Evolutionary conservation across 23 red algal species (phyloP).

Genomic region (Gracilariopsis chorda): DNA sequence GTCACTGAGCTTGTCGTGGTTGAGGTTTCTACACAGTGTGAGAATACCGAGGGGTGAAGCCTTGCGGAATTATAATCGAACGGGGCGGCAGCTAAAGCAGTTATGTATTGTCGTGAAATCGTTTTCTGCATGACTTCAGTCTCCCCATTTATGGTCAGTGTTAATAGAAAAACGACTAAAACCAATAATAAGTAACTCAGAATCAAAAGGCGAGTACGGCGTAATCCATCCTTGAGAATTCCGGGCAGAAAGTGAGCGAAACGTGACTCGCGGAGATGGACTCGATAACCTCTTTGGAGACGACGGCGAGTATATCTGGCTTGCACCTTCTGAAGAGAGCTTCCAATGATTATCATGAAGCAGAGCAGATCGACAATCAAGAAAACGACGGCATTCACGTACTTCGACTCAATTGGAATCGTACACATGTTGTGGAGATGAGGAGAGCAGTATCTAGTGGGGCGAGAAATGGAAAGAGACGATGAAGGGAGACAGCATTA

Average conservation of each 20-base stretch:
- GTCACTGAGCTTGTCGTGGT: neutral
- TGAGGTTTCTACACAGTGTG: neutral
- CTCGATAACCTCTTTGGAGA: neutral
- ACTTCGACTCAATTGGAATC: neutral
- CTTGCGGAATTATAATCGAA: neutral
- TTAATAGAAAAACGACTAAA: neutral
- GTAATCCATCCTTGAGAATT: neutral
- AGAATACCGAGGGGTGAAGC: neutral
- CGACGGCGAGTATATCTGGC: neutral
- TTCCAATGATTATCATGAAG: neutral
- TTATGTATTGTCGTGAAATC: neutral
- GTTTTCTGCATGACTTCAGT: neutral
- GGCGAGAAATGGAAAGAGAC: neutral
- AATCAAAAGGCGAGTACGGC: neutral
- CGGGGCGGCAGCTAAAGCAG: neutral
- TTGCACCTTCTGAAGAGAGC: neutral
- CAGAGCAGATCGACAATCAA: neutral
- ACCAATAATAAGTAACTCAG: neutral
- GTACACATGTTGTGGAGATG: neutral
- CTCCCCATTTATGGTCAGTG: neutral
- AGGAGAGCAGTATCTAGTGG: neutral
- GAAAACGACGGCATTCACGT: conserved; percentile 21
- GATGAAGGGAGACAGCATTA: too few species aligned
- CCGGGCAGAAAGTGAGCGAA: neutral
- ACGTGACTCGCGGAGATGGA: neutral